These are phyloP conservation scores for Cichorium intybus DNA, from an alignment of 140 eudicot genomes.

Conservation along the genomic window DNA sequence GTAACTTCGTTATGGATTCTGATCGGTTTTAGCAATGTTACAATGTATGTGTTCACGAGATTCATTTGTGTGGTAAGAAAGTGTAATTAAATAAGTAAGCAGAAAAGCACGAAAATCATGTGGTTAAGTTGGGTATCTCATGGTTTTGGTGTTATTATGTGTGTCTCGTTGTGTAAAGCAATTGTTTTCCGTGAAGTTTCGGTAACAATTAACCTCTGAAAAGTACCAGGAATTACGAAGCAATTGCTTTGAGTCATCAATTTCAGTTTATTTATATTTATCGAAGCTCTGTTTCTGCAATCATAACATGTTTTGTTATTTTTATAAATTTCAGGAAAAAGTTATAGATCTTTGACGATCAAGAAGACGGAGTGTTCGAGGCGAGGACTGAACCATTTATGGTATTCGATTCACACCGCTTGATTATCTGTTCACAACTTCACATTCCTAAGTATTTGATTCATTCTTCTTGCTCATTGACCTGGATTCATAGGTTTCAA, in stretches of 20 bases:
- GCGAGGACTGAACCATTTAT: too few relatives aligned
- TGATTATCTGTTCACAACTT: neutral
- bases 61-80: neutral
- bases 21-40: neutral
- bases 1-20: neutral
- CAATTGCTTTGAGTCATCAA: conserved; percentile 14
- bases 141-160: neutral
- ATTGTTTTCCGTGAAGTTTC: conserved; percentile 32
- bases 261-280: neutral
- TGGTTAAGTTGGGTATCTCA: neutral
- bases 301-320: neutral
- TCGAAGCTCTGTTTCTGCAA: conserved; percentile 1
- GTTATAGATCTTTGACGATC: neutral
- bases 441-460: neutral
- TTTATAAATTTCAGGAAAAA: conserved; percentile 6
- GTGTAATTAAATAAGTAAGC: neutral
- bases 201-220: conserved; percentile 11
- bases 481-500: neutral
- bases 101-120: neutral
- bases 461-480: neutral
- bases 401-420: neutral
- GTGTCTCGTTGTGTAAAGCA: conserved; percentile 25
- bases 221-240: conserved; percentile 2
- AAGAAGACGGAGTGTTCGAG: neutral
- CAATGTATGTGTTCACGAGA: conserved; percentile 2